Evolutionary conservation across 805 yeast genomes (phyloP).

Genomic region (Saccharomycopsis javanensis): DNA sequence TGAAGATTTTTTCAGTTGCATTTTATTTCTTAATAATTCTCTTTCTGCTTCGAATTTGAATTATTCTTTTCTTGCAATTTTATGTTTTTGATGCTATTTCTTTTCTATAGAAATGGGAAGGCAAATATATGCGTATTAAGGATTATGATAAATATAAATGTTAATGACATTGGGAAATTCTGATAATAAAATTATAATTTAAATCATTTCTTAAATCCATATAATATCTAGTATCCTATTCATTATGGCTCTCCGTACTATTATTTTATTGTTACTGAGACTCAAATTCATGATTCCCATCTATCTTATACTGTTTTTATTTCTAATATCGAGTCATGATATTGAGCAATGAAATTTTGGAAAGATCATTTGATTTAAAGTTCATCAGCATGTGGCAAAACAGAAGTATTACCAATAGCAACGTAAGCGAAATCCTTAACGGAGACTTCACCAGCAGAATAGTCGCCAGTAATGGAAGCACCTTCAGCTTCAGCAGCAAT

Average conservation of each 20-base stretch:
- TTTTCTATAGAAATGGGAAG: too few relatives aligned
- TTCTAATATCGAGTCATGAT: background rate
- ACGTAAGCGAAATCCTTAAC: slow-evolving; percentile 68
- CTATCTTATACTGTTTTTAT: background rate
- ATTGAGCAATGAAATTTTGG: background rate
- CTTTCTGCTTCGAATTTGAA: too few relatives aligned
- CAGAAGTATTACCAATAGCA: slow-evolving; percentile 81
- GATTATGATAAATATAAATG: too few relatives aligned
- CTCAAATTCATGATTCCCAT: background rate
- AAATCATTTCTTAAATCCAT: background rate
- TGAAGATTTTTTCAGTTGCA: background rate
- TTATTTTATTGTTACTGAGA: too few relatives aligned
- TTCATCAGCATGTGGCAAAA: slow-evolving; percentile 84
- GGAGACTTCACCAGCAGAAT: slow-evolving; percentile 28
- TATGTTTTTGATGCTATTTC: too few relatives aligned
- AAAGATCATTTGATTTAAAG: slow-evolving; percentile 37
- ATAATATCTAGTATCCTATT: background rate
- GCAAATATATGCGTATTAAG: too few relatives aligned
- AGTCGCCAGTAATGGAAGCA: slow-evolving; percentile 26
- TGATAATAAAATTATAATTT: too few relatives aligned
- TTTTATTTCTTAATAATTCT: background rate
- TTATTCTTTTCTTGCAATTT: too few relatives aligned
- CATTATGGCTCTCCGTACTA: background rate
- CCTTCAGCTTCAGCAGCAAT: slow-evolving; percentile 34
- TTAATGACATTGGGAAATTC: too few relatives aligned